phyloP scores from a whole-genome alignment of 2,329 filamentous ascomycete species.

The Fusarium sp. region DNA sequence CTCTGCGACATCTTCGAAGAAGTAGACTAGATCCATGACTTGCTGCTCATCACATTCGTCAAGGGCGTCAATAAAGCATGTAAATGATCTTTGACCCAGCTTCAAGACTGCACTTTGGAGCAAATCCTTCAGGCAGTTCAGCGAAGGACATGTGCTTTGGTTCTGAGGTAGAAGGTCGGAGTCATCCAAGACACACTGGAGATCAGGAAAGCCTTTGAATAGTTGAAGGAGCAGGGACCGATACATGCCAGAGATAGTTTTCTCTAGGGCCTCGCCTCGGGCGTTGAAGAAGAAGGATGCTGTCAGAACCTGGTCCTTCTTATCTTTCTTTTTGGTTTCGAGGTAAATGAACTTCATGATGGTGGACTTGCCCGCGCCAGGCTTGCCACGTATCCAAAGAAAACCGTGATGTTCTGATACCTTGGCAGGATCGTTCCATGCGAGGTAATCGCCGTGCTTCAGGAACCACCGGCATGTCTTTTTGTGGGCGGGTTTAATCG shows the following conservation, averaged over 20 bases:
- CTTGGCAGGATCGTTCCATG: conserved; percentile 10
- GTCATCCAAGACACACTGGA: conserved; percentile 50
- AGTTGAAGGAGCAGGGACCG: conserved; percentile 61
- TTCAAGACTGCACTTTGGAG: not conserved
- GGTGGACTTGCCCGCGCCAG: conserved; percentile 59
- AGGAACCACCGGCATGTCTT: conserved; percentile 40
- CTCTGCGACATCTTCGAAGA: conserved; percentile 54
- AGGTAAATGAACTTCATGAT: conserved; percentile 56
- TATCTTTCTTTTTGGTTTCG: not conserved
- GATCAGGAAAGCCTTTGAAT: conserved; percentile 48
- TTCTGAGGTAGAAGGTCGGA: fast-evolving
- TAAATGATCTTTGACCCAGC: fast-evolving
- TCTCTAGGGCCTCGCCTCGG: conserved; percentile 57
- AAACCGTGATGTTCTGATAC: conserved; percentile 47
- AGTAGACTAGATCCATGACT: conserved; percentile 54
- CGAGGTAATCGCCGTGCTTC: not conserved
- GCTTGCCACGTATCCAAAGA: conserved; percentile 61
- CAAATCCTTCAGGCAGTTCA: not conserved
- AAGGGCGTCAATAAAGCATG: conserved; percentile 55
- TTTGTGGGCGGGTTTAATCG: conserved; percentile 51
- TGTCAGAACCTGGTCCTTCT: conserved; percentile 4
- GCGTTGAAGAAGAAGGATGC: conserved; percentile 65
- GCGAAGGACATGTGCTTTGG: fast-evolving
- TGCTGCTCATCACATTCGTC: conserved; percentile 60
- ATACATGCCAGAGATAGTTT: conserved; percentile 60